Evolutionary conservation across 2,329 filamentous ascomycete genomes (phyloP), one percentile per base, ranked within the genome.

Genomic region (Phialophora chinensis): DNA sequence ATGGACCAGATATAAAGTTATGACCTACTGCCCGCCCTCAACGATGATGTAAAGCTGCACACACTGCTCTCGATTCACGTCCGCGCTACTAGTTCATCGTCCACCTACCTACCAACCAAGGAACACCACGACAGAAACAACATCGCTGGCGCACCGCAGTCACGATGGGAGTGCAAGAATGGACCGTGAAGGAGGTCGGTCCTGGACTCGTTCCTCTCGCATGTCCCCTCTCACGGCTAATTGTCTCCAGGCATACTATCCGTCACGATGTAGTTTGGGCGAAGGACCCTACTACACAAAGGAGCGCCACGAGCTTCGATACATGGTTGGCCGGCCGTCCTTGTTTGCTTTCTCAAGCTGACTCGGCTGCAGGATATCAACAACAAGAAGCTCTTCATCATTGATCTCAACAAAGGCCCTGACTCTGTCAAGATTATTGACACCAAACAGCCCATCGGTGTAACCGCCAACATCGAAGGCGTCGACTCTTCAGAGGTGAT

Each of bases 321-420:
- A 80, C 63, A 72, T 81, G 54, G 72, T 72, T 52, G n/a, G 67
- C 57, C 10, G 4, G 42, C 31, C n/a, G 10, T 42, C 17, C 31
- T 7, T 20, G 12, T 17, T 35, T 42, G 14, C n/a, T n/a, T 44
- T 27, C 8, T 49, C 54, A 47, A 0, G 91, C 91, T 62, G 62
- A 61, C 70, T 93, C 92, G 77, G 87, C 93, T 68, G n/a, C 47
- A 73, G 72, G 93, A 97, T 79, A 93, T 97, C 79, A 90, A 89
- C 77, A 87, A 90, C 75, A 86, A 90, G 75, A 87, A 88, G 68
- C 75, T 97, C 54, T 90, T 95, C 80, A 84, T 85, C 56, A 84
- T 95, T 66, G 85, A 91, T 73, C 82, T 96, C 27, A 75, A 78
- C 56, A 80, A 85, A 66, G 90, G 89, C 0, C 86, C 87, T 17